A percentile compares a stretch with the other conserved stretches of the same genome.
Conservation (phyloP, 2,329 filamentous ascomycete species). For the Xylaria multiplex region DNA sequence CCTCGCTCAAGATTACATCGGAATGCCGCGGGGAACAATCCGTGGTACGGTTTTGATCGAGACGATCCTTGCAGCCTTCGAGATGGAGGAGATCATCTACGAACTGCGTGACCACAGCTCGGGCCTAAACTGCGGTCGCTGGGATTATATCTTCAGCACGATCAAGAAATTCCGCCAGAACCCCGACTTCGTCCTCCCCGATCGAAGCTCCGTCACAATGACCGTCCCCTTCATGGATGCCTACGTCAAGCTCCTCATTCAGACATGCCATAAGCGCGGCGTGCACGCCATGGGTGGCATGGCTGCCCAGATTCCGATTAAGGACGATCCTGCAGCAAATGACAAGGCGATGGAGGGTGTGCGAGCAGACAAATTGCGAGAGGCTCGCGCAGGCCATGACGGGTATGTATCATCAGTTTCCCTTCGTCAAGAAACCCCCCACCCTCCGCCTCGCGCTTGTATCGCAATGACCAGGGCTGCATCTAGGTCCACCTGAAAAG, state of each 20-base stretch:
- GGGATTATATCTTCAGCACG: slow-evolving; percentile 99
- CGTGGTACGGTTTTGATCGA: slow-evolving; percentile 96
- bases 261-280: slow-evolving; percentile 95
- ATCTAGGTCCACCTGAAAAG: background rate
- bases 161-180: slow-evolving; percentile 99
- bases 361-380: slow-evolving; percentile 93
- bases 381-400: slow-evolving; percentile 94
- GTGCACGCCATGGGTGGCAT: slow-evolving; percentile 99
- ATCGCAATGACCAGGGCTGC: no score
- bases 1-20: slow-evolving; percentile 90
- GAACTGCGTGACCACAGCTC: slow-evolving; percentile 96
- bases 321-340: slow-evolving; percentile 90
- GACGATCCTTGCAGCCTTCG: slow-evolving; percentile 96
- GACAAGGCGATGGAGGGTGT: slow-evolving; percentile 94
- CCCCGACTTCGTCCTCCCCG: slow-evolving; percentile 89
- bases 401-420: slow-evolving; percentile 58
- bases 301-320: slow-evolving; percentile 99
- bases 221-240: slow-evolving; percentile 98
- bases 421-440: background rate
- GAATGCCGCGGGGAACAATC: slow-evolving; percentile 89
- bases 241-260: slow-evolving; percentile 96
- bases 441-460: background rate
- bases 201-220: slow-evolving; percentile 93
- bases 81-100: slow-evolving; percentile 99
- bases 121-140: slow-evolving; percentile 96